Conservation (phyloP, 371 early-diverging fungal genomes). For the Actinomucor elegans region DNA sequence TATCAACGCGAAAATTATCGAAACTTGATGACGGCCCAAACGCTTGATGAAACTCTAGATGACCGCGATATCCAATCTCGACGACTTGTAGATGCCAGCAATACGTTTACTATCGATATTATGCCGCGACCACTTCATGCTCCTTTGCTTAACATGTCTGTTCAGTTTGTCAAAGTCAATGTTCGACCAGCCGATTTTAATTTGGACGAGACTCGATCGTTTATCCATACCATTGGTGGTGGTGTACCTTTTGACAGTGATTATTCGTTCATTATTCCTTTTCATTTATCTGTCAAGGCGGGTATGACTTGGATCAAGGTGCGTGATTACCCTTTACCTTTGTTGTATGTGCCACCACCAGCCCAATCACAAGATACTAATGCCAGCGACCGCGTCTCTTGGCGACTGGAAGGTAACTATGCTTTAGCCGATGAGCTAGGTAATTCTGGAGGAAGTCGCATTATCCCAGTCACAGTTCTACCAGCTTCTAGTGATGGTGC, state of each 20-base stretch:
- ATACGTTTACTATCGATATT: slow-evolving; percentile 9
- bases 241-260: slow-evolving; percentile 44
- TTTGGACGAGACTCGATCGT: slow-evolving; percentile 37
- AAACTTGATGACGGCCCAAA: background rate
- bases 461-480: slow-evolving; percentile 12
- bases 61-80: background rate
- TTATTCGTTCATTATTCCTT: slow-evolving; percentile 55
- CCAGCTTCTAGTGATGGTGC: background rate
- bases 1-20: background rate
- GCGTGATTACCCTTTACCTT: slow-evolving; percentile 56
- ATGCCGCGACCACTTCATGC: slow-evolving; percentile 17
- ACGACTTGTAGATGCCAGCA: background rate
- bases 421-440: slow-evolving; percentile 34
- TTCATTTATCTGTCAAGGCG: slow-evolving; percentile 37
- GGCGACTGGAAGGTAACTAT: slow-evolving; percentile 29
- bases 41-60: slow-evolving; percentile 4
- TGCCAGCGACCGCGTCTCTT: slow-evolving; percentile 2
- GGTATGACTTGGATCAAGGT: slow-evolving; percentile 39
- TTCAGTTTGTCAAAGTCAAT: slow-evolving; percentile 20
- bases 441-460: slow-evolving; percentile 17
- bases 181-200: slow-evolving; percentile 39
- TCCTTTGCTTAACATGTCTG: slow-evolving; percentile 36
- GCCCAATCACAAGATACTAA: background rate
- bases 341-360: slow-evolving; percentile 46
- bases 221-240: slow-evolving; percentile 54